Conservation (phyloP, 192 early-diverging fungal genomes). For the Glomus cerebriforme region DNA sequence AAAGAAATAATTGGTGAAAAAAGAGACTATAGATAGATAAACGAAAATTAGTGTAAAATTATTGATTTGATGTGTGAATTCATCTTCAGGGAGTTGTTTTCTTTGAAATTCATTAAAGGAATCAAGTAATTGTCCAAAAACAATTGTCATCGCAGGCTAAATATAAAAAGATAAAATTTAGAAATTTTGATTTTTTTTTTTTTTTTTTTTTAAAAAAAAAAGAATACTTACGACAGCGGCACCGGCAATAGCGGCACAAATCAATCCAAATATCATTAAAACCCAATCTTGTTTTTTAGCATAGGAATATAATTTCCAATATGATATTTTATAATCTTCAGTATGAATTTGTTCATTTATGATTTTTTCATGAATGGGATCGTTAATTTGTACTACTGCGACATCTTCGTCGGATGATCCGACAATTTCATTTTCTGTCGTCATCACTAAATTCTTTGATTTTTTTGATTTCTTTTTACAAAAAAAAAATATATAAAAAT, state of each 20-base stretch:
- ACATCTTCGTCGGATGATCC: too few relatives aligned
- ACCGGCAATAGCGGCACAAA: background rate
- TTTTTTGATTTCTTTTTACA: too few relatives aligned
- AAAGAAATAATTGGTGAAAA: background rate
- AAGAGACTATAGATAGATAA: background rate
- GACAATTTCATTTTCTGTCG: too few relatives aligned
- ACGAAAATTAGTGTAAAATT: background rate
- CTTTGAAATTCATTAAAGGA: background rate
- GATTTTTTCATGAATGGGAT: background rate
- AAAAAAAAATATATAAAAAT: too few relatives aligned
- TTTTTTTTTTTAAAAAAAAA: too few relatives aligned
- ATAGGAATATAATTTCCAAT: background rate
- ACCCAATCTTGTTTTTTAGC: background rate
- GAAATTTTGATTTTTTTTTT: background rate
- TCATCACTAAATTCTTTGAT: too few relatives aligned
- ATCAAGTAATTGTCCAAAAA: background rate
- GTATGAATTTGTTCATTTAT: background rate
- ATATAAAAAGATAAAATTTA: background rate
- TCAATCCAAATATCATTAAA: background rate
- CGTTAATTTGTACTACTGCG: background rate
- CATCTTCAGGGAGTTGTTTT: background rate
- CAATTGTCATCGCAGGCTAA: background rate
- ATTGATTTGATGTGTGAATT: background rate
- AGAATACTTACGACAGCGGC: background rate
- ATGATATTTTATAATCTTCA: background rate